Evolutionary conservation across 805 yeast genomes (phyloP), one percentile per base, ranked within the genome.

Genomic region (Monosporozyma servazzii): DNA sequence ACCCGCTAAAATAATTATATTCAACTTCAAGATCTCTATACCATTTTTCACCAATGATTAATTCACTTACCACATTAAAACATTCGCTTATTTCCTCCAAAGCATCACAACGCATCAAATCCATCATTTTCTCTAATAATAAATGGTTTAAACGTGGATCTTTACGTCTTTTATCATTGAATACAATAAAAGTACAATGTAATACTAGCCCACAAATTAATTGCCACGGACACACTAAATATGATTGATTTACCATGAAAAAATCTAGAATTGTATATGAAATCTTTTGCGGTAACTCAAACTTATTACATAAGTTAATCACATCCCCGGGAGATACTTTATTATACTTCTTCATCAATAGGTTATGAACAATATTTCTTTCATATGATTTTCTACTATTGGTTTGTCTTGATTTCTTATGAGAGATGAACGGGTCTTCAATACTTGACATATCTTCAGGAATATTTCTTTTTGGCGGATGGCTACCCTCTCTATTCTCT

Each of bases 141-240:
- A 71, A 68, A 15, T 75, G 63, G 51, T 72, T 76, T 23, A 76
- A 71, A 1, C 85, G 81, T 5, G 81, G 70, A 47, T 75, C 76
- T 11, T 67, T 61, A 3, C 68, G 61, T 15, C 83, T 63, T 33
- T 71, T 61, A 21, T 71, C 71, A 51, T 76, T 74, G 62, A 81
- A 80, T 31, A 84, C 71, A 15, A 81, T 71, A 18, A 73, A 68
- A 51, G 79, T 80, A 13, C 83, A 81, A 18, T 82, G 76, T 36
- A 82, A 71, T 0, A 84, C 73, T 54, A 85, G 61, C 0, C 90
- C 90, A 62, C 86, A 81, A 2, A 84, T 77, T 21, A 85, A 63
- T 7, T 81, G 79, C 88, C 89, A 84, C 40, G 82, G 83, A 52
- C 77, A 80, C 36, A 76, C 76, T 40, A 82, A 75, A 55, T 79